Conservation (phyloP, 768 basidiomycete species). For the Leucosporidium creatinivorum region DNA sequence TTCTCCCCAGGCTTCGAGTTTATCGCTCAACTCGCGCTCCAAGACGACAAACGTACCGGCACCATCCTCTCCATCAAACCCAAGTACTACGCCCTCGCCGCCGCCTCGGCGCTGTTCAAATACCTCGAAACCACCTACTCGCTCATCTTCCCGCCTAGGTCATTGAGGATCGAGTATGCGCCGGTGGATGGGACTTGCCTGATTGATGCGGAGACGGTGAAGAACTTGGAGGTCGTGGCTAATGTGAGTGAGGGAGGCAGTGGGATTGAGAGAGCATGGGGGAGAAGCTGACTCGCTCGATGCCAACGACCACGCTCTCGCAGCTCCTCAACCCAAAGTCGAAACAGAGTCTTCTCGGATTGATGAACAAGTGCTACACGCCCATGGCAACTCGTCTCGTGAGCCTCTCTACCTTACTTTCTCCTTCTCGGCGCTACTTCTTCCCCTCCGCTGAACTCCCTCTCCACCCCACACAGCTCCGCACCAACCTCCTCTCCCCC, state of each 20-base stretch:
- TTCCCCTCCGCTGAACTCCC: constrained; percentile 45
- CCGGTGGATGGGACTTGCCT: constrained; percentile 63
- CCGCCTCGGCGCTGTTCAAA: constrained; percentile 78
- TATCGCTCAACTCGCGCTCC: constrained; percentile 53
- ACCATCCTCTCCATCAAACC: constrained; percentile 11
- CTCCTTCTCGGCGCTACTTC: constrained; percentile 4
- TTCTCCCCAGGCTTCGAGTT: constrained; percentile 58
- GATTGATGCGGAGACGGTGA: constrained; percentile 81
- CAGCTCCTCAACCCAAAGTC: constrained; percentile 31
- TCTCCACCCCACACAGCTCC: constrained; percentile 18
- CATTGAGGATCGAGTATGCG: constrained; percentile 37
- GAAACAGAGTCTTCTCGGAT: constrained; percentile 35
- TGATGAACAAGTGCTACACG: constrained; percentile 68
- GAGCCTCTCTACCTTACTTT: not conserved
- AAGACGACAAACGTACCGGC: constrained; percentile 11
- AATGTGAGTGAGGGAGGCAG: constrained; percentile 50
- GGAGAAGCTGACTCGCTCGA: not conserved
- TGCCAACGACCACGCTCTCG: not conserved
- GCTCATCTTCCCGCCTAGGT: constrained; percentile 54
- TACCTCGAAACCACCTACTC: constrained; percentile 65
- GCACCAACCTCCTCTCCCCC: constrained; percentile 34
- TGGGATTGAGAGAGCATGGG: not conserved
- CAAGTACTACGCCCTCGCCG: constrained; percentile 84
- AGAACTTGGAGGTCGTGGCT: constrained; percentile 78
- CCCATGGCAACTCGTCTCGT: constrained; percentile 81